These are phyloP conservation scores for Populus tremula DNA, from an alignment of 345 rosid genomes.

Conservation along the genomic window DNA sequence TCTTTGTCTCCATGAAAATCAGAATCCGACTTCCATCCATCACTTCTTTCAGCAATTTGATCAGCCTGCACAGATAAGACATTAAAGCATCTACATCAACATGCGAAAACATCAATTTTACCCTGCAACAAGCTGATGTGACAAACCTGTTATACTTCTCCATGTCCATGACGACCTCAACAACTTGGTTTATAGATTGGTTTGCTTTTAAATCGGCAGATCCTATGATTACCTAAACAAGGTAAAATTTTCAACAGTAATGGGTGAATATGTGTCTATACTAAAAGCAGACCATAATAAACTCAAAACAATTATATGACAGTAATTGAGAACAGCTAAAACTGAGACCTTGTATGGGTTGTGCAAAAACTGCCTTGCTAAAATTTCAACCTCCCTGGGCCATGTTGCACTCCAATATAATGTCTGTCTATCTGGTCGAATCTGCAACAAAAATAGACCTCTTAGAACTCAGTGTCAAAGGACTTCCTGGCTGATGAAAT, in stretches of 20 bases:
- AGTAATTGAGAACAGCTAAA: background rate
- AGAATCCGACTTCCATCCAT: constrained; percentile 87
- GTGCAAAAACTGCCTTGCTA: constrained; percentile 81
- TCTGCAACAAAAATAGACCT: constrained; percentile 39
- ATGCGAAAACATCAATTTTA: constrained; percentile 1
- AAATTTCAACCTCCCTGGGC: constrained; percentile 90
- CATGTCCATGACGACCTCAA: constrained; percentile 71
- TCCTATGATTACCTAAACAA: constrained; percentile 71
- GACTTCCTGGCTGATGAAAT: background rate
- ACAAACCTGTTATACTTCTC: constrained; percentile 91
- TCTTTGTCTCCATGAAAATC: constrained; percentile 87
- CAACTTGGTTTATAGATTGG: constrained; percentile 82
- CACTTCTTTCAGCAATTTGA: constrained; percentile 63
- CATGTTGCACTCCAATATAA: constrained; percentile 99
- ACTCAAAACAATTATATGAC: background rate
- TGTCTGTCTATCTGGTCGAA: constrained; percentile 96
- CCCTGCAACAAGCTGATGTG: constrained; percentile 10
- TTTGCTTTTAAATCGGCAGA: constrained; percentile 84
- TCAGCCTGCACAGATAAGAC: constrained; percentile 51
- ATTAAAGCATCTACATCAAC: constrained; percentile 1
- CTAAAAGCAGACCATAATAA: background rate
- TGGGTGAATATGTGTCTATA: background rate
- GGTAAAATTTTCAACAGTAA: constrained; percentile 16
- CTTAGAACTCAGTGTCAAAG: background rate
- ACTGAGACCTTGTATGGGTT: constrained; percentile 77